Percentiles rank a stretch among this genome's conserved stretches.
Evolutionary conservation across 768 basidiomycete species (phyloP).

Genomic region (Lactarius trivialis): DNA sequence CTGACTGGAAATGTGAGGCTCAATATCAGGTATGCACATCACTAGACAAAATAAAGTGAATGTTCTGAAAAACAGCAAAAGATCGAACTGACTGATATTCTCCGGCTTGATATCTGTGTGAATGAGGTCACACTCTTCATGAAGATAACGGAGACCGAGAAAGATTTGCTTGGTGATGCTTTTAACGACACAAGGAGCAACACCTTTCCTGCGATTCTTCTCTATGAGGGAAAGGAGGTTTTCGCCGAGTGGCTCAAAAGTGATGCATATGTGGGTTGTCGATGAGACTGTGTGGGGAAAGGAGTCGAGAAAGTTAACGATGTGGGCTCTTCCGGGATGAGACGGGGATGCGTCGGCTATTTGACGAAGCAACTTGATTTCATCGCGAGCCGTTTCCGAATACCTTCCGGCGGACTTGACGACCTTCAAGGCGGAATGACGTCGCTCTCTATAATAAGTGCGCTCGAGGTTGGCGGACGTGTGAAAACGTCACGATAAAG

Average conservation of each 20-base stretch:
- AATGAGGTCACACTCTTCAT: constrained; percentile 87
- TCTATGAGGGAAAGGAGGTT: constrained; percentile 69
- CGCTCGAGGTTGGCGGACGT: constrained; percentile 1
- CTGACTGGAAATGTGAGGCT: constrained; percentile 64
- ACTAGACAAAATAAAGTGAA: constrained; percentile 37
- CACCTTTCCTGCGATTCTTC: constrained; percentile 75
- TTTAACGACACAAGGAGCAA: constrained; percentile 77
- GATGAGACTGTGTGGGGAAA: constrained; percentile 53
- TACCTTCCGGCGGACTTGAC: constrained; percentile 94
- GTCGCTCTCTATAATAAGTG: constrained; percentile 42
- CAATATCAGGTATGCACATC: constrained; percentile 77
- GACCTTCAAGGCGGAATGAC: constrained; percentile 88
- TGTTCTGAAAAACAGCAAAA: not conserved
- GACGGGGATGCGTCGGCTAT: constrained; percentile 63
- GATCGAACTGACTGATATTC: constrained; percentile 71
- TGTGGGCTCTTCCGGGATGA: constrained; percentile 72
- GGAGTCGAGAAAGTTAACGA: constrained; percentile 88
- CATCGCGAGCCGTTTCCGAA: constrained; percentile 93
- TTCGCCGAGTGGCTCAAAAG: constrained; percentile 82
- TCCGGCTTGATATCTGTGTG: constrained; percentile 95
- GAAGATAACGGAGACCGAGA: constrained; percentile 85
- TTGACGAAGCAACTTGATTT: constrained; percentile 84
- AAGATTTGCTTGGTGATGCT: constrained; percentile 81
- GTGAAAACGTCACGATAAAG: no score
- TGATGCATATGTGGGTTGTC: constrained; percentile 74